These are phyloP conservation scores for Odontarrhena argentea DNA, from an alignment of 345 rosid species.

Conservation along the genomic window DNA sequence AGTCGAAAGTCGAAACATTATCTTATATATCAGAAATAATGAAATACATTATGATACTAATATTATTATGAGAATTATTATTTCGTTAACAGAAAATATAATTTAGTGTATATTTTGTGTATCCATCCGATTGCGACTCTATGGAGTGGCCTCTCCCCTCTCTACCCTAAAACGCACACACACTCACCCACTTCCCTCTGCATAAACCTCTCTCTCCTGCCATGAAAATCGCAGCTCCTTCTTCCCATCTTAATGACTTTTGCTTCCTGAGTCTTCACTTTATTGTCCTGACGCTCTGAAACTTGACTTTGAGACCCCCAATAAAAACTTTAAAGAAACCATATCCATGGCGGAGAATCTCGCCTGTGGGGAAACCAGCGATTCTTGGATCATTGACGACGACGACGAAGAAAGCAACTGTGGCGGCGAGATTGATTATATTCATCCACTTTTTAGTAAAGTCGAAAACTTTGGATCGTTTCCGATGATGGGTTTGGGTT, in stretches of 20 bases:
- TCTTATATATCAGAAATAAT: background rate
- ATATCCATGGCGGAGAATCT: slow-evolving; percentile 52
- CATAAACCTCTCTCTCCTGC: slow-evolving; percentile 35
- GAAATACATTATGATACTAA: slow-evolving; percentile 2
- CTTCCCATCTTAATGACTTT: slow-evolving; percentile 34
- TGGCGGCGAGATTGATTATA: slow-evolving; percentile 26
- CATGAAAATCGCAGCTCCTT: slow-evolving; percentile 36
- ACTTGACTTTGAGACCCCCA: slow-evolving; percentile 8
- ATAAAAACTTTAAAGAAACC: slow-evolving; percentile 12
- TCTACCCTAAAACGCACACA: slow-evolving; percentile 37
- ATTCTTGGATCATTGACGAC: slow-evolving; percentile 46
- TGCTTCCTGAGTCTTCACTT: slow-evolving; percentile 33
- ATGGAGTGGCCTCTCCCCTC: slow-evolving; percentile 38
- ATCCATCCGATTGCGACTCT: slow-evolving; percentile 25
- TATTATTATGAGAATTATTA: background rate
- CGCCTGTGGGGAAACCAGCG: slow-evolving; percentile 56
- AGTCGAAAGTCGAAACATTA: background rate
- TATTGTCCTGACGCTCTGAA: slow-evolving; percentile 36
- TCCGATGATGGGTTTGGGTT: slow-evolving; percentile 46
- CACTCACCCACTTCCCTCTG: slow-evolving; percentile 40
- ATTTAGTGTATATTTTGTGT: slow-evolving; percentile 34
- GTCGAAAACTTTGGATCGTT: slow-evolving; percentile 43
- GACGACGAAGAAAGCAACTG: slow-evolving; percentile 34
- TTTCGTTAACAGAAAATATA: background rate
- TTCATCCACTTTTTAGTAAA: slow-evolving; percentile 30